Evolutionary conservation across 148 eudicot genomes (phyloP).

Genomic region (Rhododendron ferrugineum): DNA sequence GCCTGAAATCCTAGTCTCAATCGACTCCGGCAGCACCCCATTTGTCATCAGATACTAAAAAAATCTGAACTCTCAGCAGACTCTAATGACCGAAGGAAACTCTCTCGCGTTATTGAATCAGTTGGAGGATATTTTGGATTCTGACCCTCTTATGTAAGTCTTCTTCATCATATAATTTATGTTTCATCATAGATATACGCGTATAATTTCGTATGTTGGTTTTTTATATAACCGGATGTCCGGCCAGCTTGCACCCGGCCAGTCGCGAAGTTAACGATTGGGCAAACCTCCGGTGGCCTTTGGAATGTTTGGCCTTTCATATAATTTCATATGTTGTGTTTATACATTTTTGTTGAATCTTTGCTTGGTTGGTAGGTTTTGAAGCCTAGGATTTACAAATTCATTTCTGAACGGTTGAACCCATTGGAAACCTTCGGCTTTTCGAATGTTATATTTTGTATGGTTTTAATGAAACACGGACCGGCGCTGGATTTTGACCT

Average conservation of each 20-base stretch:
- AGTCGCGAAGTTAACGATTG: too few species aligned
- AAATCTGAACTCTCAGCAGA: background rate
- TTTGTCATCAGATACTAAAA: background rate
- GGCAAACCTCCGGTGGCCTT: background rate
- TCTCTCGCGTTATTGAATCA: conserved; percentile 29
- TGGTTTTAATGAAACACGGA: background rate
- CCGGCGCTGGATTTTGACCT: background rate
- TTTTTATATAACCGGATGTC: background rate
- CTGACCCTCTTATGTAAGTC: conserved; percentile 42
- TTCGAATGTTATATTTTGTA: background rate
- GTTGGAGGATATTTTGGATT: conserved; percentile 28
- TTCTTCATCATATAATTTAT: background rate
- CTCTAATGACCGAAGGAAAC: conserved; percentile 16
- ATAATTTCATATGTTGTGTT: background rate
- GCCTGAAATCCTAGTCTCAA: background rate
- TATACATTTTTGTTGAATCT: background rate
- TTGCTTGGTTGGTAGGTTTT: background rate
- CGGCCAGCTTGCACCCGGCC: too few species aligned
- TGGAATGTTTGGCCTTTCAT: too few species aligned
- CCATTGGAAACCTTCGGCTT: background rate
- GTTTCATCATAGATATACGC: background rate
- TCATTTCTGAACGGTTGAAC: background rate
- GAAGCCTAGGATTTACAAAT: background rate
- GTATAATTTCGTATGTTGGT: background rate
- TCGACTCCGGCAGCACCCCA: background rate